phyloP scores from a whole-genome alignment of 805 yeast species.

The Debaryomyces tyrocola region DNA sequence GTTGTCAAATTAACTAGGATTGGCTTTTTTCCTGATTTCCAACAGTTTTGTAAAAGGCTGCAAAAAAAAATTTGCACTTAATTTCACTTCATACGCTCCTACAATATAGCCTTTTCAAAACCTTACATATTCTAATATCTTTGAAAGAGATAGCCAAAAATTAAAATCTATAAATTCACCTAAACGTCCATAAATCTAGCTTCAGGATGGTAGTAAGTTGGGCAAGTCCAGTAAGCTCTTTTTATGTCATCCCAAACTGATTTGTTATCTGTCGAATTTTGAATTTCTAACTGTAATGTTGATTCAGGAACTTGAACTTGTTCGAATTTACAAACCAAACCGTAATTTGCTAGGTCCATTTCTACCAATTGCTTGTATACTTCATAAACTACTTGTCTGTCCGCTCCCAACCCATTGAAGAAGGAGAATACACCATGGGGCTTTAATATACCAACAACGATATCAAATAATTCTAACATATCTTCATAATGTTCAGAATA shows the following conservation, averaged over 20 bases:
- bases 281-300: conserved; percentile 15
- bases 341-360: conserved; percentile 76
- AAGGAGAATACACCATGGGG: conserved; percentile 86
- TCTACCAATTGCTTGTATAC: conserved; percentile 84
- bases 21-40: too few species aligned
- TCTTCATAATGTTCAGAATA: conserved; percentile 89
- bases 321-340: conserved; percentile 61
- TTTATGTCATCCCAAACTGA: conserved; percentile 64
- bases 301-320: conserved; percentile 48
- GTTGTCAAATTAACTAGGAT: too few species aligned
- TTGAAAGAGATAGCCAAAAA: too few species aligned
- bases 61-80: too few species aligned
- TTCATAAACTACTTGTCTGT: conserved; percentile 46
- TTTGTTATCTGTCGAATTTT: conserved; percentile 17
- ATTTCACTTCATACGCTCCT: too few species aligned
- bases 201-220: conserved; percentile 66
- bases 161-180: background rate
- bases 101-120: too few species aligned
- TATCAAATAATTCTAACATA: conserved; percentile 82
- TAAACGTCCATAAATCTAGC: conserved; percentile 42
- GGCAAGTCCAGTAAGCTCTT: conserved; percentile 68
- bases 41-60: too few species aligned
- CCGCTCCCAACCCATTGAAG: conserved; percentile 74
- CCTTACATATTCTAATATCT: too few species aligned
- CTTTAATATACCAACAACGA: conserved; percentile 76